These are phyloP conservation scores for Fusarium irregulare DNA, from an alignment of 2,329 filamentous ascomycete genomes.

Conservation along the genomic window DNA sequence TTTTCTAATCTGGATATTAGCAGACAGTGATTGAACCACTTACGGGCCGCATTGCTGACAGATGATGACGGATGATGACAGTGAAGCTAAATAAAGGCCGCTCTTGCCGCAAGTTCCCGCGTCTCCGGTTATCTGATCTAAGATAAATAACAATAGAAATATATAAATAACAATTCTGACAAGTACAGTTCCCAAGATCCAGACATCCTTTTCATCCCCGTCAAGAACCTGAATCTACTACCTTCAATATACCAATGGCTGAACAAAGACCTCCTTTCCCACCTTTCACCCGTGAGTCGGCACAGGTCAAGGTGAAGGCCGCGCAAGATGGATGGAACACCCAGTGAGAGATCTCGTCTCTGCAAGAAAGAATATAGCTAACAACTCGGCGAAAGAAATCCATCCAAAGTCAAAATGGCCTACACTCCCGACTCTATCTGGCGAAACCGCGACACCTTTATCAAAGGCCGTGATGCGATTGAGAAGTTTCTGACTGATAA, in stretches of 20 bases:
- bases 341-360: conserved; percentile 58
- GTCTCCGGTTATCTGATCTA: not conserved
- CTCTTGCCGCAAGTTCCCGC: conserved; percentile 11
- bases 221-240: fast-evolving
- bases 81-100: not conserved
- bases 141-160: no score
- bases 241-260: not conserved
- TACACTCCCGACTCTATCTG: conserved; percentile 84
- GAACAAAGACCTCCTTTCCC: conserved; percentile 63
- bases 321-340: conserved; percentile 88
- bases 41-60: not conserved
- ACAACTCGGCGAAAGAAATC: conserved; percentile 62
- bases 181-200: not conserved
- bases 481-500: conserved; percentile 76
- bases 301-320: conserved; percentile 81
- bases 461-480: conserved; percentile 76
- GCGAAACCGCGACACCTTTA: conserved; percentile 80
- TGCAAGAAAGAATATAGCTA: not conserved
- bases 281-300: conserved; percentile 79
- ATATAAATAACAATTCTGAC: no score
- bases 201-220: not conserved
- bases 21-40: not conserved
- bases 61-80: not conserved
- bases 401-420: conserved; percentile 71
- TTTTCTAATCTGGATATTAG: not conserved